These are phyloP conservation scores for Xanthoconium stramineum DNA, from an alignment of 768 basidiomycete species.

Conservation along the genomic window DNA sequence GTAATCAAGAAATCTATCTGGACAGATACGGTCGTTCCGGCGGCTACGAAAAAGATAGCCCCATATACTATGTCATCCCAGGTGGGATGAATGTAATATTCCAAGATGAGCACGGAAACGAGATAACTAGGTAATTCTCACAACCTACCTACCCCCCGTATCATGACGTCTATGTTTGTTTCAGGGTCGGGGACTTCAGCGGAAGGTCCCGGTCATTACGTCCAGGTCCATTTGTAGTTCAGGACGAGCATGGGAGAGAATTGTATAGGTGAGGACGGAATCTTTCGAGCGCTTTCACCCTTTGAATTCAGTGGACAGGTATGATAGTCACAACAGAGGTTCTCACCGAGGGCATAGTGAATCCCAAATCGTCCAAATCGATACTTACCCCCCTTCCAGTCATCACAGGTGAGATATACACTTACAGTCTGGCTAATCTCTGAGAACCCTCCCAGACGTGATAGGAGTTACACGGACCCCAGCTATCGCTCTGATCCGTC, in stretches of 20 bases:
- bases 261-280: constrained; percentile 46
- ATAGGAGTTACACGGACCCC: constrained; percentile 25
- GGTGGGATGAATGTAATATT: constrained; percentile 64
- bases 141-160: not conserved
- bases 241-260: constrained; percentile 57
- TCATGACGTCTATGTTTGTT: not conserved
- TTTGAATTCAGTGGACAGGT: constrained; percentile 18
- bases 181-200: constrained; percentile 53
- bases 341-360: constrained; percentile 22
- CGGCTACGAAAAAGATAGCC: constrained; percentile 21
- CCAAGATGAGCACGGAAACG: constrained; percentile 61
- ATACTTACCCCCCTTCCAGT: constrained; percentile 18
- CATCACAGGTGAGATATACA: constrained; percentile 18
- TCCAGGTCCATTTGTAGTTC: constrained; percentile 49
- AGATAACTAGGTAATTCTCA: constrained; percentile 52
- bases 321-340: constrained; percentile 24
- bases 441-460: constrained; percentile 17
- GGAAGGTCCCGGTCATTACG: constrained; percentile 26
- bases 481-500: constrained; percentile 25
- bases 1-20: constrained; percentile 21
- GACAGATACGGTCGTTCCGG: constrained; percentile 19
- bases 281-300: not conserved
- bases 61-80: constrained; percentile 63
- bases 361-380: constrained; percentile 26
- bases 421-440: not conserved